phyloP scores from a whole-genome alignment of 169 alveolate genomes.

The Plasmodium chabaudi region DNA sequence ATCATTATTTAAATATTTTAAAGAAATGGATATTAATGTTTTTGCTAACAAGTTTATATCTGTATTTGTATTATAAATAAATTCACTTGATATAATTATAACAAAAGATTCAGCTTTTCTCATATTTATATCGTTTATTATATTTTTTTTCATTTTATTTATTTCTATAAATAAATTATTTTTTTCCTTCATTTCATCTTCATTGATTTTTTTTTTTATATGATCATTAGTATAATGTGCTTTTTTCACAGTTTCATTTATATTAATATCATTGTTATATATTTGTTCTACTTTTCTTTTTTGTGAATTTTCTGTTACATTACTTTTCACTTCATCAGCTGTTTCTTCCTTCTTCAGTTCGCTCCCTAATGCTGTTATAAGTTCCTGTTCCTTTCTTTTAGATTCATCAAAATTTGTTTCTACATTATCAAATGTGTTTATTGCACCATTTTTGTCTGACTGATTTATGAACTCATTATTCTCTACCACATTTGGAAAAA shows the following conservation, averaged over 20 bases:
- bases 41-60: slow-evolving; percentile 28
- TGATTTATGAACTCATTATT: neutral
- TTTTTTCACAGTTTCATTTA: no score
- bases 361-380: no score
- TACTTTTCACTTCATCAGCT: neutral
- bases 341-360: neutral
- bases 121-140: slow-evolving; percentile 22
- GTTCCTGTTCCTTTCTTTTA: neutral
- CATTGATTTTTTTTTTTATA: no score
- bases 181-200: no score
- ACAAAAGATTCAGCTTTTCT: slow-evolving; percentile 67
- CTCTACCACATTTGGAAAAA: neutral
- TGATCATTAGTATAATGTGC: no score
- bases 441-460: neutral
- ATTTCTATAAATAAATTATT: neutral
- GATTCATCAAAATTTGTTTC: neutral
- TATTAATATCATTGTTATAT: neutral
- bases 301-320: neutral
- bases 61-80: slow-evolving; percentile 43
- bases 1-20: slow-evolving; percentile 56
- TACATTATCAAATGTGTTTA: neutral
- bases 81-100: slow-evolving; percentile 45
- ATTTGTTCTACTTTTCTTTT: neutral
- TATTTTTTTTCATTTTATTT: slow-evolving; percentile 7
- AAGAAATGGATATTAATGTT: slow-evolving; percentile 20